Evolutionary conservation across 768 basidiomycete species (phyloP).

Genomic region (Gloeophyllum trabeum): DNA sequence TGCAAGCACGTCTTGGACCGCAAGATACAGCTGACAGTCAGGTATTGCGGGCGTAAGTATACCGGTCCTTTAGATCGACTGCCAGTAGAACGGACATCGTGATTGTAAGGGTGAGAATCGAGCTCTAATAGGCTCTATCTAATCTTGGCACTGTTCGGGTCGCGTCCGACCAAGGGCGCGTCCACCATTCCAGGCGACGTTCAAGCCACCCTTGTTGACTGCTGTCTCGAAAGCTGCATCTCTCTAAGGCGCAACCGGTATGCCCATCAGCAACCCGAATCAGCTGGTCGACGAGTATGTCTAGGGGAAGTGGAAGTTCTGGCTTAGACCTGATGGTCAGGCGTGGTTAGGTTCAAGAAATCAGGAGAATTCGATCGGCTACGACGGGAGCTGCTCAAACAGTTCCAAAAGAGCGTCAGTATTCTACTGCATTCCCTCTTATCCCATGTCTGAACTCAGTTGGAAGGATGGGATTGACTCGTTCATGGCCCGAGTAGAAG

Average conservation of each 20-base stretch:
- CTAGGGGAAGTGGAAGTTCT: background rate
- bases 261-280: conserved; percentile 45
- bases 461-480: conserved; percentile 37
- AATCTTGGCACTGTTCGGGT: too few species aligned
- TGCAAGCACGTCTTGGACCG: too few species aligned
- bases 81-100: too few species aligned
- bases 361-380: conserved; percentile 71
- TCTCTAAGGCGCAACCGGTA: conserved; percentile 7
- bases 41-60: too few species aligned
- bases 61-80: too few species aligned
- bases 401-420: conserved; percentile 54
- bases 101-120: too few species aligned
- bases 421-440: conserved; percentile 2
- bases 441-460: background rate
- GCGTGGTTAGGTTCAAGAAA: conserved; percentile 54
- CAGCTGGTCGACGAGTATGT: conserved; percentile 55
- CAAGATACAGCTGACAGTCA: too few species aligned
- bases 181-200: too few species aligned
- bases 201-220: too few species aligned
- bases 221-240: too few species aligned
- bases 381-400: conserved; percentile 48
- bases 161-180: too few species aligned
- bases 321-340: conserved; percentile 2
- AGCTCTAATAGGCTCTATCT: too few species aligned
- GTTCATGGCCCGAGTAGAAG: conserved; percentile 48